Conservation (phyloP, 345 rosid genomes). For the Kernera saxatilis region DNA sequence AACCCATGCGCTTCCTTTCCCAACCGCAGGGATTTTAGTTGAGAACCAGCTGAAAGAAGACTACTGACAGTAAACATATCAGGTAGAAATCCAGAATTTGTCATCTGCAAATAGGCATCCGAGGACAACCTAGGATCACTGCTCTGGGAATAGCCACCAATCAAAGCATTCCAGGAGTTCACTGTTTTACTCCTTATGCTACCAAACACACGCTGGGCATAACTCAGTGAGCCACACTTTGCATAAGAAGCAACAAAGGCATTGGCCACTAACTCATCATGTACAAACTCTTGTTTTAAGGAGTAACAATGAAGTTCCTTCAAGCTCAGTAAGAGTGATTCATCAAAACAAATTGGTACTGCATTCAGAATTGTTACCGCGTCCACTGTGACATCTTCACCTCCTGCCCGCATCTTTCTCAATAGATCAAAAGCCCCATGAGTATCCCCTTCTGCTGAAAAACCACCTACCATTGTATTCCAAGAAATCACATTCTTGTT, state of each 20-base stretch:
- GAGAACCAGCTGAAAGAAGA: conserved; percentile 52
- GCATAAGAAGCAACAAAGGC: conserved; percentile 56
- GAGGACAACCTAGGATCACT: conserved; percentile 47
- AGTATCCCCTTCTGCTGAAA: conserved; percentile 37
- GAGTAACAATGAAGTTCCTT: conserved; percentile 66
- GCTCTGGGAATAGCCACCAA: conserved; percentile 48
- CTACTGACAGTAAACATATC: conserved; percentile 50
- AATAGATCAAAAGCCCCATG: conserved; percentile 36
- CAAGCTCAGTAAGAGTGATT: conserved; percentile 34
- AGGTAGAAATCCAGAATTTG: conserved; percentile 36
- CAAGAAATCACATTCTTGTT: conserved; percentile 56
- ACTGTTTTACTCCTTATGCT: conserved; percentile 40
- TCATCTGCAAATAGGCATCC: conserved; percentile 41
- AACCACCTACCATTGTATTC: conserved; percentile 52
- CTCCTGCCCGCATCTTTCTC: conserved; percentile 40
- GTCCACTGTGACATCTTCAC: conserved; percentile 29
- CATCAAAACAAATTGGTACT: conserved; percentile 37
- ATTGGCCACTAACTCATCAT: conserved; percentile 46
- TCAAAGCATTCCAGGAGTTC: conserved; percentile 70
- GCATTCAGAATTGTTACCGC: conserved; percentile 52
- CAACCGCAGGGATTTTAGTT: conserved; percentile 32
- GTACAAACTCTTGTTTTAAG: conserved; percentile 40
- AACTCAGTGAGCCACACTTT: conserved; percentile 38
- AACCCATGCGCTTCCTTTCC: conserved; percentile 55
- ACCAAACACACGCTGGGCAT: conserved; percentile 38